Percentiles rank a stretch among this genome's conserved stretches.
These are phyloP conservation scores for Sabuloglossum arenarium DNA, from an alignment of 495 filamentous ascomycete genomes.

Conservation along the genomic window DNA sequence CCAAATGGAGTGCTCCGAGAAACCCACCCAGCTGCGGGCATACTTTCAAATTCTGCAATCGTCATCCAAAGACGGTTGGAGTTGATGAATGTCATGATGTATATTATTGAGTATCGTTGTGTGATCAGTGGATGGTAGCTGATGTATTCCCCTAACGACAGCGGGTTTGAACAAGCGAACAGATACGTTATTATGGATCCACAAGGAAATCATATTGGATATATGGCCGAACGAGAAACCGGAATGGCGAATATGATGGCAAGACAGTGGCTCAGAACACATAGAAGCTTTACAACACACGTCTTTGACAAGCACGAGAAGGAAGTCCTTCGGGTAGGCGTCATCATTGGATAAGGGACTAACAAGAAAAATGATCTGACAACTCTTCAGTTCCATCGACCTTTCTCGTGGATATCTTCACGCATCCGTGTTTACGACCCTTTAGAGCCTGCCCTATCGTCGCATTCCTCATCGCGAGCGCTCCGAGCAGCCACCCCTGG, in stretches of 20 bases:
- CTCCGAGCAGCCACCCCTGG: conserved; percentile 22
- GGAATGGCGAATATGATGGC: conserved; percentile 35
- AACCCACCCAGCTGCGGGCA: conserved; percentile 34
- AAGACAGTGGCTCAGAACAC: conserved; percentile 42
- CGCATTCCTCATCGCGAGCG: conserved; percentile 21
- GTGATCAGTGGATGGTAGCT: not conserved
- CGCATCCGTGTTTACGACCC: conserved; percentile 44
- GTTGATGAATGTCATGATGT: conserved; percentile 49
- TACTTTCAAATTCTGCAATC: conserved; percentile 40
- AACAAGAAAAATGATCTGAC: conserved; percentile 1
- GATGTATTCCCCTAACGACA: conserved; percentile 5
- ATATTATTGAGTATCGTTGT: conserved; percentile 8
- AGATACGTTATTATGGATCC: conserved; percentile 53
- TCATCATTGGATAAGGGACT: not conserved
- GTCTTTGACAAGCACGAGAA: conserved; percentile 44
- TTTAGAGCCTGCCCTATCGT: conserved; percentile 16
- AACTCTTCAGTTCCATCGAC: conserved; percentile 34
- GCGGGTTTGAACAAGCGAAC: conserved; percentile 53
- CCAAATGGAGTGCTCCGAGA: conserved; percentile 38
- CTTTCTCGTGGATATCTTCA: conserved; percentile 46
- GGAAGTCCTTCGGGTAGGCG: conserved; percentile 37
- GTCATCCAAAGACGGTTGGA: conserved; percentile 47
- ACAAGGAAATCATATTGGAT: conserved; percentile 45
- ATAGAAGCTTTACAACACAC: conserved; percentile 47
- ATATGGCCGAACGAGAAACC: conserved; percentile 45